Conservation (phyloP, 2,329 filamentous ascomycete genomes). For the Sclerotinia trifoliorum region DNA sequence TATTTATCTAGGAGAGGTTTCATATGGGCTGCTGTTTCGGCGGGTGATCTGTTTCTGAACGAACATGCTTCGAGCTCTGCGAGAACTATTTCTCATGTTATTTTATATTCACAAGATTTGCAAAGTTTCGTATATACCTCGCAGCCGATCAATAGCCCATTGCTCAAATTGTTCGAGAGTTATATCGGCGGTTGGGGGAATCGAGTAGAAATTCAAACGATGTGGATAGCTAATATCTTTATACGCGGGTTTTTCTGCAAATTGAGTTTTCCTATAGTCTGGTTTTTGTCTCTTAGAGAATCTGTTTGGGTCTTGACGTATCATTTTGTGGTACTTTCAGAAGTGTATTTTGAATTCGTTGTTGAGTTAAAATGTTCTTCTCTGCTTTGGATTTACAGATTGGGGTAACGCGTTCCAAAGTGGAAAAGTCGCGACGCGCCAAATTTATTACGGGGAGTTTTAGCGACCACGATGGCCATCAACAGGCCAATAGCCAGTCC, state of each 20-base stretch:
- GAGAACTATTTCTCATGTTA: conserved; percentile 56
- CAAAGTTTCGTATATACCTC: conserved; percentile 53
- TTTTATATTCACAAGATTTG: conserved; percentile 40
- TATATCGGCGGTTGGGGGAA: conserved; percentile 88
- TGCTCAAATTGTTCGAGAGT: conserved; percentile 97
- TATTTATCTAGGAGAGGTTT: conserved; percentile 83
- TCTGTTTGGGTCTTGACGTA: conserved; percentile 38
- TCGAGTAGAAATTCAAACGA: conserved; percentile 87
- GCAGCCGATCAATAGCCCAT: conserved; percentile 92
- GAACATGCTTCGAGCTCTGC: conserved; percentile 91
- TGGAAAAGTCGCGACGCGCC: conserved; percentile 24
- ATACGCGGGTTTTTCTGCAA: conserved; percentile 58
- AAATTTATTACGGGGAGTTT: background rate
- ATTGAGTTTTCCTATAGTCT: conserved; percentile 83
- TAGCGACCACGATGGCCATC: background rate
- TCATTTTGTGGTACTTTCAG: conserved; percentile 33
- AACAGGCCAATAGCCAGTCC: background rate
- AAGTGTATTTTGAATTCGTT: background rate
- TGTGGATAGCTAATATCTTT: conserved; percentile 77
- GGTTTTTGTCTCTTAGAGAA: conserved; percentile 70
- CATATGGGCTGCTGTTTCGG: conserved; percentile 82
- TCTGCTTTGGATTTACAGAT: background rate
- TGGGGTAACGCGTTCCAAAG: conserved; percentile 19
- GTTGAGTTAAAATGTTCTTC: conserved; percentile 2
- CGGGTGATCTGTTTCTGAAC: conserved; percentile 83